A percentile compares a stretch with the other conserved stretches of the same genome.
These are phyloP conservation scores for Shiraia bambusicola DNA, from an alignment of 2,329 filamentous ascomycete species.

Conservation along the genomic window DNA sequence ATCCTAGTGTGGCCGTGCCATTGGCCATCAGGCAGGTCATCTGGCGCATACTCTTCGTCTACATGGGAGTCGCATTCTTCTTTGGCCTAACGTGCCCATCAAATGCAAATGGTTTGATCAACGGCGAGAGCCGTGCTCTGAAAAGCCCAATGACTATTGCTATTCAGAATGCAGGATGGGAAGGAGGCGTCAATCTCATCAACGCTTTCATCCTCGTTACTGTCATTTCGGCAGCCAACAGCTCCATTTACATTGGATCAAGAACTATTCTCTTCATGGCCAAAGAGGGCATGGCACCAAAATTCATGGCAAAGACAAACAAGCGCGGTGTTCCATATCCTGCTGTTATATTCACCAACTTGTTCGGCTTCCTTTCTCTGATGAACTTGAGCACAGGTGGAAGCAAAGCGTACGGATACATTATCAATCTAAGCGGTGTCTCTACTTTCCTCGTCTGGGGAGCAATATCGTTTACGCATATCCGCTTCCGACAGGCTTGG, in stretches of 20 bases:
- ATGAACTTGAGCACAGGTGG: slow-evolving; percentile 72
- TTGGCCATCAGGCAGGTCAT: slow-evolving; percentile 51
- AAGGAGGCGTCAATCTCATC: slow-evolving; percentile 72
- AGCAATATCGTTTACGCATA: slow-evolving; percentile 68
- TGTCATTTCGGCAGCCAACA: slow-evolving; percentile 62
- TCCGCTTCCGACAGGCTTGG: slow-evolving; percentile 68
- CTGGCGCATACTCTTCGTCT: slow-evolving; percentile 48
- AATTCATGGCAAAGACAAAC: slow-evolving; percentile 68
- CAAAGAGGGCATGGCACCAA: slow-evolving; percentile 69
- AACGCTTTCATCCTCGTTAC: slow-evolving; percentile 67
- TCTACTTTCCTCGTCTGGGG: slow-evolving; percentile 74
- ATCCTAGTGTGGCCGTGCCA: slow-evolving; percentile 50
- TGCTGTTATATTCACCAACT: slow-evolving; percentile 67
- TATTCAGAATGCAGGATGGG: slow-evolving; percentile 72
- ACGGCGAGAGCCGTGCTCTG: slow-evolving; percentile 62
- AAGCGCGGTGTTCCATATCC: slow-evolving; percentile 61
- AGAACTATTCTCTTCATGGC: slow-evolving; percentile 76
- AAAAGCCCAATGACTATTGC: slow-evolving; percentile 53
- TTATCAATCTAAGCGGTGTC: slow-evolving; percentile 69
- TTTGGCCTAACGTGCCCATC: slow-evolving; percentile 69
- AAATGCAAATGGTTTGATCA: slow-evolving; percentile 64
- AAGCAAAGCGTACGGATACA: slow-evolving; percentile 65
- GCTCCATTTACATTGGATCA: slow-evolving; percentile 74
- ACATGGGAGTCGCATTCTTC: slow-evolving; percentile 47
- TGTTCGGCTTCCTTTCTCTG: slow-evolving; percentile 71